A percentile compares a stretch with the other conserved stretches of the same genome.
Conservation (phyloP, 2,329 filamentous ascomycete genomes). For the Xylariomycetidae sp. region DNA sequence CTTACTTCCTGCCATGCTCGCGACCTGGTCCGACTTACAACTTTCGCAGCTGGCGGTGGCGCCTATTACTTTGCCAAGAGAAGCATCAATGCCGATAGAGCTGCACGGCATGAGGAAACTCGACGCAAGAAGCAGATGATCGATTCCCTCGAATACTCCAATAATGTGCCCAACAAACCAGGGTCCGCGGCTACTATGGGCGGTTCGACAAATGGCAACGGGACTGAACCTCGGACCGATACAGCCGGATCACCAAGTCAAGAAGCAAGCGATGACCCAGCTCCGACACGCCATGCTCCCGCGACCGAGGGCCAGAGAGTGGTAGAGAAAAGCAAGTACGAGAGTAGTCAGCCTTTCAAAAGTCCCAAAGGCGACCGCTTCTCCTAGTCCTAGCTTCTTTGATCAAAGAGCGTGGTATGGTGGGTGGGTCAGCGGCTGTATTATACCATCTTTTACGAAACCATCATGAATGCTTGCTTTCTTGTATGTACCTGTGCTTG, state of each 20-base stretch:
- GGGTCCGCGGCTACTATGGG: constrained; percentile 32
- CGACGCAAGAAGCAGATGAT: constrained; percentile 59
- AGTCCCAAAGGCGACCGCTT: constrained; percentile 86
- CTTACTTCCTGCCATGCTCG: constrained; percentile 1
- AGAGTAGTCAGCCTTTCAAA: constrained; percentile 69
- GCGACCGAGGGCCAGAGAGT: constrained; percentile 63
- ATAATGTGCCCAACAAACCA: constrained; percentile 31
- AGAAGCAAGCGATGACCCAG: constrained; percentile 74
- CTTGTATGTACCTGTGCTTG: too few species aligned
- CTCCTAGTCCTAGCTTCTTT: too few species aligned
- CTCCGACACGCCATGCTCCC: constrained; percentile 76
- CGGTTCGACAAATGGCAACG: constrained; percentile 32
- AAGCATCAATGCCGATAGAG: constrained; percentile 87
- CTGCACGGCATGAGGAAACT: constrained; percentile 63
- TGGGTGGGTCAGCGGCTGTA: too few species aligned
- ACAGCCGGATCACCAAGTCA: constrained; percentile 59
- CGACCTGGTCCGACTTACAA: not conserved
- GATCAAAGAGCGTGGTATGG: too few species aligned
- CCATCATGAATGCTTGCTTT: too few species aligned
- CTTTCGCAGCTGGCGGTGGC: constrained; percentile 67
- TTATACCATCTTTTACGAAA: too few species aligned
- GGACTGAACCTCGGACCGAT: constrained; percentile 54
- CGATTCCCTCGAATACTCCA: constrained; percentile 48
- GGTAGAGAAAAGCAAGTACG: constrained; percentile 83
- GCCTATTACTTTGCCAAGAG: constrained; percentile 96